Percentiles rank a stretch among this genome's conserved stretches.
phyloP scores from a whole-genome alignment of 305 asterid genomes.

The Fraxinus floribunda region DNA sequence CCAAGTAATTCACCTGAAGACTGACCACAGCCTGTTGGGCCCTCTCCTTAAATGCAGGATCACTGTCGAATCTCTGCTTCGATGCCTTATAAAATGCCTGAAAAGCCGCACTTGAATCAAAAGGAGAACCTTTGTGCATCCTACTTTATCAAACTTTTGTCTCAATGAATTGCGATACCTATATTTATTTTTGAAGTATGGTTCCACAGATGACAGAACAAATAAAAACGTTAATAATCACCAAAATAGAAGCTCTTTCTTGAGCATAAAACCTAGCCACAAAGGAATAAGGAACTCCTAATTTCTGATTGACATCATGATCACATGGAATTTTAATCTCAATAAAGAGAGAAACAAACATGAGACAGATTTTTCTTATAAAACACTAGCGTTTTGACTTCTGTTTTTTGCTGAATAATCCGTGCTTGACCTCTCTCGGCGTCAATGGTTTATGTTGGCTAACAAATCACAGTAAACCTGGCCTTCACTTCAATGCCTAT shows the following conservation, averaged over 20 bases:
- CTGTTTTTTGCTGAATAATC: background rate
- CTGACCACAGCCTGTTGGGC: constrained; percentile 91
- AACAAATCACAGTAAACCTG: constrained; percentile 5
- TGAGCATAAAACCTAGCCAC: background rate
- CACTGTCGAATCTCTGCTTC: constrained; percentile 71
- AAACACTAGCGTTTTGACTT: background rate
- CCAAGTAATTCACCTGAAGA: constrained; percentile 66
- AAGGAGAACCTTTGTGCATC: constrained; percentile 13
- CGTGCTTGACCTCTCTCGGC: background rate
- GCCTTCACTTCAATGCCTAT: background rate
- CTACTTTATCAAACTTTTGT: background rate
- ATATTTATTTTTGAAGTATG: background rate
- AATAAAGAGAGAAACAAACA: background rate
- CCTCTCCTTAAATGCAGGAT: constrained; percentile 75
- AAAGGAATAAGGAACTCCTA: background rate
- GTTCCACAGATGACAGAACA: background rate
- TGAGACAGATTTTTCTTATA: background rate
- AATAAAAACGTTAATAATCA: background rate
- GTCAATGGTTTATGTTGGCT: background rate
- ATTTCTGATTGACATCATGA: constrained; percentile 7
- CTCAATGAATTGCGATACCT: background rate
- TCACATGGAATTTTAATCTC: background rate
- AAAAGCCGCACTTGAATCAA: constrained; percentile 23
- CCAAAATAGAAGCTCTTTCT: background rate
- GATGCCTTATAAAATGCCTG: constrained; percentile 90